Base-by-base conservation (phyloP, 805 yeast species). In the Yarrowia keelungensis region DNA sequence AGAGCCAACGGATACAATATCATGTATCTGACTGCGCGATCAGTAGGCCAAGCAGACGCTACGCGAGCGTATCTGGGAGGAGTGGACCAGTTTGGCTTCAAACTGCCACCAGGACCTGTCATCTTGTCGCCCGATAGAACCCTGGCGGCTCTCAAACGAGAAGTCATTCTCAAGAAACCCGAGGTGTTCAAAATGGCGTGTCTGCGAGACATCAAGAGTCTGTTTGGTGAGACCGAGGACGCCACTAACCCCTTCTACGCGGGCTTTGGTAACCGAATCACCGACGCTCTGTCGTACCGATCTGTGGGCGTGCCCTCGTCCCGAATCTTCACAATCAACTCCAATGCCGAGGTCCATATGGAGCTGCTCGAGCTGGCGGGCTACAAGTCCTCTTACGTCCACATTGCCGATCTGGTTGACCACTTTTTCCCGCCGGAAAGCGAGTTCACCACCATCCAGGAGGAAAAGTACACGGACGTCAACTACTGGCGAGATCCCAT, bases 101-200 rank as follows among this genome's bases (percentile, higher is more conserved):
- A 82, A 67, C 79, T 95, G 46, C 99, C 99, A 0, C 76, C 78
- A 7, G 99, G 99, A 0, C 99, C 99, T 0, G 99, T 95, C 12
- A 92, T 95, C 51, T 80, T 95, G 65, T 90, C 97, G 43, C 99
- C 99, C 0, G 99, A 95, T 79, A 80, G 99, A 73, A 94, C 98
- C 0, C 91, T 95, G 81, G 98, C 98, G 3, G 99, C 99, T 0
- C 80, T 95, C 68, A 85, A 86, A 73, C 84, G 99, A 71, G 99
- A 95, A 76, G 96, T 95, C 36, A 94, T 95, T 56, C 80, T 94
- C 75, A 91, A 93, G 72, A 94, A 94, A 76, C 99, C 99, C 0
- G 98, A 95, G 78, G 95, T 95, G n/a, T 95, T 95, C 82, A 95
- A 95, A 75, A 95, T 95, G 93, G 97, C 99, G 0, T 94, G 98